Evolutionary conservation across 148 eudicot species (phyloP).

Genomic region (Silene conica): DNA sequence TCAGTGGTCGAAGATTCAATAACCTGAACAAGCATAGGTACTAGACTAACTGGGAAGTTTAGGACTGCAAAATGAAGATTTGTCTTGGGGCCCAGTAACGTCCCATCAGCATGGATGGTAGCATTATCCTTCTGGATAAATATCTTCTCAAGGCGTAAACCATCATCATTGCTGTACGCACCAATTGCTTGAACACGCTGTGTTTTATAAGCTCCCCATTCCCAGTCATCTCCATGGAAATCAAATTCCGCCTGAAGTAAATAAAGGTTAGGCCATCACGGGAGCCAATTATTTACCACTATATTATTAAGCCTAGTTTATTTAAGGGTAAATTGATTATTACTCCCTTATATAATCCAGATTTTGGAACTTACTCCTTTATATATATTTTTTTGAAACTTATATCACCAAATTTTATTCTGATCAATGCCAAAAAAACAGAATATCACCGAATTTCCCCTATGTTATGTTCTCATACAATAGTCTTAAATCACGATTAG

Average conservation of each 20-base stretch:
- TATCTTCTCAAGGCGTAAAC: constrained; percentile 92
- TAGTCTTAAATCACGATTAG: too few relatives aligned
- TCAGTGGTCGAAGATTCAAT: constrained; percentile 89
- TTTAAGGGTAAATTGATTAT: too few relatives aligned
- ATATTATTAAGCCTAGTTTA: too few relatives aligned
- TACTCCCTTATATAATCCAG: too few relatives aligned
- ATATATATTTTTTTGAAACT: too few relatives aligned
- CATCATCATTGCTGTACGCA: constrained; percentile 94
- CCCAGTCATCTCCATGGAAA: constrained; percentile 99
- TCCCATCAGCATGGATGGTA: constrained; percentile 97
- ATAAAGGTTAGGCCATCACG: constrained; percentile 5
- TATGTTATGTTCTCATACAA: too few relatives aligned
- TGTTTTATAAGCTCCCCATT: constrained; percentile 94
- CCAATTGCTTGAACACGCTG: constrained; percentile 97
- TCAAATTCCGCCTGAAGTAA: constrained; percentile 85
- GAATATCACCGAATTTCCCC: too few relatives aligned
- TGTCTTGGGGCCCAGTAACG: constrained; percentile 85
- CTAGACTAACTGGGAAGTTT: constrained; percentile 93
- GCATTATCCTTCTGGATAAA: constrained; percentile 98
- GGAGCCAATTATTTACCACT: not conserved
- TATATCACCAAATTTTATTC: too few relatives aligned
- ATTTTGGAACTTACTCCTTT: too few relatives aligned
- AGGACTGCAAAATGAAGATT: constrained; percentile 99
- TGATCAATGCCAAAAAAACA: too few relatives aligned
- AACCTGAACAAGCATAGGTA: constrained; percentile 87